Evolutionary conservation across 208 protist genomes (phyloP).

Genomic region (Acanthamoeba divionensis): DNA sequence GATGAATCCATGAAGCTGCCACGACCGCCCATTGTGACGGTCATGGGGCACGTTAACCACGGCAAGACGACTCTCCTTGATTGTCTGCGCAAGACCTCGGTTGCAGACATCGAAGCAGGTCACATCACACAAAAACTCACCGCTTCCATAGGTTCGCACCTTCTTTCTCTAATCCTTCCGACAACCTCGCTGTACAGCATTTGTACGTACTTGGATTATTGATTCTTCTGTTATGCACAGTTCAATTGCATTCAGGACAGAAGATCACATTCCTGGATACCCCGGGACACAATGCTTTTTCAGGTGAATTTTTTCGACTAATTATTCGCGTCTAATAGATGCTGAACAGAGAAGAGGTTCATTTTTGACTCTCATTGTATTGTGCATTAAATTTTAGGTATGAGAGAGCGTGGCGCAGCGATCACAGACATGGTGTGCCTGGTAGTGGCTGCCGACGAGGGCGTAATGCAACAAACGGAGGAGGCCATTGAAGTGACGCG

Average conservation of each 20-base stretch:
- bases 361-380: not conserved
- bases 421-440: constrained; percentile 95
- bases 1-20: not conserved
- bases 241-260: not conserved
- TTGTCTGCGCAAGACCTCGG: constrained; percentile 88
- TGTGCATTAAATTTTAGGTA: constrained; percentile 76
- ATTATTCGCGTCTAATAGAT: no score
- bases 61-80: constrained; percentile 97
- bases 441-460: constrained; percentile 94
- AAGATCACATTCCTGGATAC: constrained; percentile 97
- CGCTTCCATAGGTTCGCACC: constrained; percentile 75
- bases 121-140: constrained; percentile 97
- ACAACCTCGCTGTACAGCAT: not conserved
- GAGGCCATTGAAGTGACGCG: constrained; percentile 70
- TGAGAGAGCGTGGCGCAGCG: constrained; percentile 90
- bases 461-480: constrained; percentile 91
- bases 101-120: constrained; percentile 92
- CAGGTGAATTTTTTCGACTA: no score
- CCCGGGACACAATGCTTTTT: constrained; percentile 95
- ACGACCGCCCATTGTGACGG: constrained; percentile 93
- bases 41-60: constrained; percentile 98
- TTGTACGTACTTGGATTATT: not conserved
- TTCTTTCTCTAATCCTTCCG: not conserved
- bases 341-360: no score
- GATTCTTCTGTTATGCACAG: not conserved